Evolutionary conservation across 2,329 filamentous ascomycete genomes (phyloP).

Genomic region (Hypoxylon sp.): DNA sequence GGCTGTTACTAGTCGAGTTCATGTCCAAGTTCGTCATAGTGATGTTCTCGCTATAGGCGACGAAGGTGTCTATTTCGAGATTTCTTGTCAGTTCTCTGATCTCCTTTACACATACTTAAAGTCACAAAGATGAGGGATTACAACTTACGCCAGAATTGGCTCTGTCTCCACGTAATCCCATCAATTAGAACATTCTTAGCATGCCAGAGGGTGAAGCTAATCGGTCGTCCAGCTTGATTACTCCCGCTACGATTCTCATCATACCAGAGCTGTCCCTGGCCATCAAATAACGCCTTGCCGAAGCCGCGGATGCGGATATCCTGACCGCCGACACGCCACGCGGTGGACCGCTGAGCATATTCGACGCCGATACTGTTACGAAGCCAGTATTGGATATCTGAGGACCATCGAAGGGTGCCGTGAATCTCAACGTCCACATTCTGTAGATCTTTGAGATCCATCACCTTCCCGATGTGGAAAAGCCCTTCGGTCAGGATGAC

Average conservation of each 20-base stretch:
- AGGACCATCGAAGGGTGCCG: conserved; percentile 62
- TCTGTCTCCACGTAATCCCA: conserved; percentile 61
- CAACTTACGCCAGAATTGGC: conserved; percentile 63
- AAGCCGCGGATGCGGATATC: conserved; percentile 64
- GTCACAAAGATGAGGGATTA: background rate
- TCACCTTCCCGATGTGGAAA: conserved; percentile 64
- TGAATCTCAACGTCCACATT: conserved; percentile 64
- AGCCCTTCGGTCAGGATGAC: conserved; percentile 65
- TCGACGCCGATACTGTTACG: conserved; percentile 61
- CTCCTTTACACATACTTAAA: background rate
- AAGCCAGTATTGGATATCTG: conserved; percentile 64
- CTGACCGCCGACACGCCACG: conserved; percentile 65
- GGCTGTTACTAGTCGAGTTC: conserved; percentile 62
- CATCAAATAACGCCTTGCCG: conserved; percentile 63
- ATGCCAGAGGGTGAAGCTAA: conserved; percentile 62
- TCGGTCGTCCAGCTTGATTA: conserved; percentile 62
- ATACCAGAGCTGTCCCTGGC: conserved; percentile 63
- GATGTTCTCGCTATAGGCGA: conserved; percentile 64
- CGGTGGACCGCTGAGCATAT: conserved; percentile 65
- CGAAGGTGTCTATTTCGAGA: conserved; percentile 48
- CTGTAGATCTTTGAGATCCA: conserved; percentile 63
- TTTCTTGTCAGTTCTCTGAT: conserved; percentile 11
- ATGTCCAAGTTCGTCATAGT: conserved; percentile 68
- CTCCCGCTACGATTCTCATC: conserved; percentile 59
- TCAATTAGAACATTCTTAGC: conserved; percentile 63